Conservation (phyloP, 2,329 filamentous ascomycete genomes). For the Clarireedia homoeocarpa region DNA sequence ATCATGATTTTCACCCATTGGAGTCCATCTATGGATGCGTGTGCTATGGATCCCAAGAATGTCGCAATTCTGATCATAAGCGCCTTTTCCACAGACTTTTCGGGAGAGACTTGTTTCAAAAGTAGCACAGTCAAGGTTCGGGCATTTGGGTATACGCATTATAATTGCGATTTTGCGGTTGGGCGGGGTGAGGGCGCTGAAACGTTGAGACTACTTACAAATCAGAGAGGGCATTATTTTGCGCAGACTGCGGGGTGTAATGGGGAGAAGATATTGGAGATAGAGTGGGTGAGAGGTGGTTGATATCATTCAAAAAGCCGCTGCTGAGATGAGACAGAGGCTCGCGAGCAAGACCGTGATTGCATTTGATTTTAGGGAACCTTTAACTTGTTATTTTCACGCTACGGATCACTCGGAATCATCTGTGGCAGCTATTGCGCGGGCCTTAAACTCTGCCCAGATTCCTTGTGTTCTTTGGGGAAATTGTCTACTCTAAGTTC, state of each 20-base stretch:
- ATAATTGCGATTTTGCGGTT: slow-evolving; percentile 34
- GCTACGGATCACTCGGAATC: no score
- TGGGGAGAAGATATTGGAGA: no score
- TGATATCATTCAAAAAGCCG: no score
- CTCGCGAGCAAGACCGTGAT: no score
- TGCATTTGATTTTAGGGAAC: not conserved
- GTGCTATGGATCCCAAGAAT: slow-evolving; percentile 9
- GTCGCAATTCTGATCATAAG: slow-evolving; percentile 22
- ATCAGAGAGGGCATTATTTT: slow-evolving; percentile 35
- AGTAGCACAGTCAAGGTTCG: slow-evolving; percentile 32
- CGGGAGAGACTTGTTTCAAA: slow-evolving; percentile 20
- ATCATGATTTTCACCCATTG: slow-evolving; percentile 35
- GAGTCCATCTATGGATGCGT: slow-evolving; percentile 24
- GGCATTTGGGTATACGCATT: slow-evolving; percentile 40
- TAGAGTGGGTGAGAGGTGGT: no score
- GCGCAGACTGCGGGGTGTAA: no score
- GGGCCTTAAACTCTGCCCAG: no score
- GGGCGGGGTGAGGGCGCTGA: slow-evolving; percentile 5
- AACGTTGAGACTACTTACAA: slow-evolving; percentile 32
- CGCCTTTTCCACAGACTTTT: slow-evolving; percentile 47
- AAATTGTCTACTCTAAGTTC: no score
- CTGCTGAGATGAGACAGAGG: no score
- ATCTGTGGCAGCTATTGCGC: no score
- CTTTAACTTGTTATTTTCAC: no score
- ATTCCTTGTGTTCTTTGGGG: no score